Conservation (phyloP, 108 stramenopile species). For the Seminavis robusta region DNA sequence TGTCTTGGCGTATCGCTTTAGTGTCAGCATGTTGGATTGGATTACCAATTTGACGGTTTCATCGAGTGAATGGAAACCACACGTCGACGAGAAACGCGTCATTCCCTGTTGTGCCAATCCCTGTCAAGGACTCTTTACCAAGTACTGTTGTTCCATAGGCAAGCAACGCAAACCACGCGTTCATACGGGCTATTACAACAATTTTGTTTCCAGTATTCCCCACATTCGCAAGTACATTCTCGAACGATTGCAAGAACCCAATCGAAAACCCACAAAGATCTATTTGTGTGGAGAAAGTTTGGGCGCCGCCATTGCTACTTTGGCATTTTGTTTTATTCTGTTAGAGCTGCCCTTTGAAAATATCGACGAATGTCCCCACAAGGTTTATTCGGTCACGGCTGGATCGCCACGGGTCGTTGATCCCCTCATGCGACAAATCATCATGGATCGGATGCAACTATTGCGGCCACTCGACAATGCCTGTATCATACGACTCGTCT, state of each 20-base stretch:
- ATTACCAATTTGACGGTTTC: slow-evolving; percentile 18
- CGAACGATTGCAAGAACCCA: slow-evolving; percentile 13
- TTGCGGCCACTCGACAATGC: slow-evolving; percentile 15
- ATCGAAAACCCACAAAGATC: slow-evolving; percentile 20
- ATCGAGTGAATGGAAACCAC: slow-evolving; percentile 20
- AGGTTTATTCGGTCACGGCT: slow-evolving; percentile 18
- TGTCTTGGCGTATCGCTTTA: slow-evolving; percentile 24
- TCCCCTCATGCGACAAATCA: slow-evolving; percentile 1
- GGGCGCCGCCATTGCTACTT: slow-evolving; percentile 26
- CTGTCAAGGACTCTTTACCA: slow-evolving; percentile 6
- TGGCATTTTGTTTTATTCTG: slow-evolving; percentile 25
- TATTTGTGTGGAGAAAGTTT: slow-evolving; percentile 23
- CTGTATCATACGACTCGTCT: slow-evolving; percentile 14
- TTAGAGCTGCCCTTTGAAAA: background rate
- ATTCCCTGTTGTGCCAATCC: no score
- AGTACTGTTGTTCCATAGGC: slow-evolving; percentile 2
- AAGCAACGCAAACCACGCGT: slow-evolving; percentile 20
- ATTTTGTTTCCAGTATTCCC: slow-evolving; percentile 17
- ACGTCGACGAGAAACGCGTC: slow-evolving; percentile 11
- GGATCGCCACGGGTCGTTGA: slow-evolving; percentile 22
- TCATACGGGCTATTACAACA: slow-evolving; percentile 34
- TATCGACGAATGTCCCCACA: slow-evolving; percentile 3
- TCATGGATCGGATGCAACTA: slow-evolving; percentile 11
- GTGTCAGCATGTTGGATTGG: slow-evolving; percentile 20
- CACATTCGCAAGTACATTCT: slow-evolving; percentile 16